phyloP scores from a whole-genome alignment of 495 filamentous ascomycete genomes.

The Xylaria acuta region DNA sequence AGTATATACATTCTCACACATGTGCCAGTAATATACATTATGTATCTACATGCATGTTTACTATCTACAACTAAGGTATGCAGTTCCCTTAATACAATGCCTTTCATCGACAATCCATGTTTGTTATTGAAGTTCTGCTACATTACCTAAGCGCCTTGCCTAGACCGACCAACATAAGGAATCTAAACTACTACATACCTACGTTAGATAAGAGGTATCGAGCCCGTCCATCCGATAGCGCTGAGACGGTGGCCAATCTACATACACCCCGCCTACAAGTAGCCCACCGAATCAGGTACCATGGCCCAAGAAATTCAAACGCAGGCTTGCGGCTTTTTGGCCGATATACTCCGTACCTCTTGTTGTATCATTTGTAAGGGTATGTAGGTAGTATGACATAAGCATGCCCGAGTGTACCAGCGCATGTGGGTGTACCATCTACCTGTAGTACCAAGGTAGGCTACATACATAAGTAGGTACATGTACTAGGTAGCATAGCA shows the following conservation, averaged over 20 bases:
- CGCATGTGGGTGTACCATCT: neutral
- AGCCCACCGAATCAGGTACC: neutral
- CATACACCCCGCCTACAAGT: neutral
- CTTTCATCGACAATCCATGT: neutral
- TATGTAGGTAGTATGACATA: constrained; percentile 22
- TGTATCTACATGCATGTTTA: neutral
- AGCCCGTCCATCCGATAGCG: neutral
- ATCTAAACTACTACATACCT: neutral
- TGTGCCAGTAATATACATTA: neutral
- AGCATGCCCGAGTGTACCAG: neutral
- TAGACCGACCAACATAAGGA: neutral
- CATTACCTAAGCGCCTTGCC: neutral
- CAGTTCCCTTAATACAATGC: too few relatives aligned
- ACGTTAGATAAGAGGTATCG: neutral
- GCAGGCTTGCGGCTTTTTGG: neutral
- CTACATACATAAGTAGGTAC: neutral
- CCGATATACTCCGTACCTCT: neutral
- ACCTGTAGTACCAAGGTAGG: neutral
- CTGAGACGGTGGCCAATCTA: neutral
- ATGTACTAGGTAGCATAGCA: neutral
- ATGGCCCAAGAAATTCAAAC: neutral
- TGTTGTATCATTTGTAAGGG: neutral
- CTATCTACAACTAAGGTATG: too few relatives aligned
- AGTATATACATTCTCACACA: neutral
- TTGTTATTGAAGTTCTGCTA: neutral